These are phyloP conservation scores for Globisporangium okanoganense DNA, from an alignment of 352 stramenopile genomes.

Conservation along the genomic window DNA sequence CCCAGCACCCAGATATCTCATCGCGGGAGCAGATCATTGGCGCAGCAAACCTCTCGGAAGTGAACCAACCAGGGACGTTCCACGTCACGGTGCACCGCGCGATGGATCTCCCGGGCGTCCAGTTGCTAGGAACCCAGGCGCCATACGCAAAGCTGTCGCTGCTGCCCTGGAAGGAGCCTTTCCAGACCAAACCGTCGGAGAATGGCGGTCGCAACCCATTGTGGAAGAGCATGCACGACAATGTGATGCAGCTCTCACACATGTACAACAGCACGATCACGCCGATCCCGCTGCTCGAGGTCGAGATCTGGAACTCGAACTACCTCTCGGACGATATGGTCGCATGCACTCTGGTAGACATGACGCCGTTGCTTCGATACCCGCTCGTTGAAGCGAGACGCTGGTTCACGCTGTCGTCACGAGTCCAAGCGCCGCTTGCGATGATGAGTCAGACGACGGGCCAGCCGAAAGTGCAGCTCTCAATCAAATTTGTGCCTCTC, in stretches of 20 bases:
- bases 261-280: constrained; percentile 90
- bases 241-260: constrained; percentile 81
- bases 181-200: constrained; percentile 75
- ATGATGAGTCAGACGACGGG: constrained; percentile 44
- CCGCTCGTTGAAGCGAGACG: constrained; percentile 64
- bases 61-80: constrained; percentile 72
- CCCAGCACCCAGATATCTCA: constrained; percentile 48
- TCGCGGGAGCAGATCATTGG: constrained; percentile 47
- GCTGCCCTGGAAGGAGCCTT: constrained; percentile 80
- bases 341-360: constrained; percentile 76
- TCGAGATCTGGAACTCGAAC: constrained; percentile 86
- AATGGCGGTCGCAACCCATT: constrained; percentile 70
- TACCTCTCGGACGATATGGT: constrained; percentile 79
- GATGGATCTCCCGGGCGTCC: constrained; percentile 63
- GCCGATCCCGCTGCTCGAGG: constrained; percentile 74
- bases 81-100: constrained; percentile 70
- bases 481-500: constrained; percentile 73
- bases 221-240: constrained; percentile 71
- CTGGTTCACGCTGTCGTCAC: constrained; percentile 80
- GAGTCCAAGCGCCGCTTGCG: constrained; percentile 29
- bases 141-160: constrained; percentile 76
- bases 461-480: constrained; percentile 63
- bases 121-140: constrained; percentile 58
- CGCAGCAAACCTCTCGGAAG: constrained; percentile 39
- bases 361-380: constrained; percentile 75